phyloP scores from a whole-genome alignment of 83 land plant genomes.

The Diphasiastrum complanatum region DNA sequence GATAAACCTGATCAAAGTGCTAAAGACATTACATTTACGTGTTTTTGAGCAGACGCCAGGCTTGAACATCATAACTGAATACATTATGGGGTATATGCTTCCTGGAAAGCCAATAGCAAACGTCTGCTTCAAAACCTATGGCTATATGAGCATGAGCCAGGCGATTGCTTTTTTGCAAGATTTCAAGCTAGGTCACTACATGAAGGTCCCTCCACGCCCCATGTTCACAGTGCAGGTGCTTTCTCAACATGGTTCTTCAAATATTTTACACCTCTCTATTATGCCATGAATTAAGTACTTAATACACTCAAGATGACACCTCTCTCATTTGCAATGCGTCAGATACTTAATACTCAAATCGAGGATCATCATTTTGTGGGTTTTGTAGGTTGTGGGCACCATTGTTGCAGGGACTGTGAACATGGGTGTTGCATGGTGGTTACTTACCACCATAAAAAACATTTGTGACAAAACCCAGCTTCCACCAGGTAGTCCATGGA shows the following conservation, averaged over 20 bases:
- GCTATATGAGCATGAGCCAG: not conserved
- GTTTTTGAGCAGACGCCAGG: not conserved
- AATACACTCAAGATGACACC: no score
- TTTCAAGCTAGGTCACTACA: not conserved
- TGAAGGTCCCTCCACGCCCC: not conserved
- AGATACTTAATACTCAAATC: no score
- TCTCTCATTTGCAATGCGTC: no score
- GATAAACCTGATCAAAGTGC: not conserved
- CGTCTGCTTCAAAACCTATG: not conserved
- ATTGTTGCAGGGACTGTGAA: conserved; percentile 54
- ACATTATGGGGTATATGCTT: not conserved
- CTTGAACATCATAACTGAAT: not conserved
- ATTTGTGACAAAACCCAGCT: conserved; percentile 19
- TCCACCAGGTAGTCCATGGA: conserved; percentile 17
- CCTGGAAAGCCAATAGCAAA: not conserved
- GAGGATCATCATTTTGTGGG: no score
- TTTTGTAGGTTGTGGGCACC: conserved; percentile 57
- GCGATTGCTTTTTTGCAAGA: not conserved
- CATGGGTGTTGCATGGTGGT: conserved; percentile 43
- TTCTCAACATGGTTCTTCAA: no score
- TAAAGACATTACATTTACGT: not conserved
- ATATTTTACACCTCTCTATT: no score
- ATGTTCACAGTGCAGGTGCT: conserved; percentile 1
- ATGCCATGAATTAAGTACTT: no score
- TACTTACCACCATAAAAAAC: conserved; percentile 10